Conservation (phyloP, 192 early-diverging fungal genomes). For the Coemansia sp. region DNA sequence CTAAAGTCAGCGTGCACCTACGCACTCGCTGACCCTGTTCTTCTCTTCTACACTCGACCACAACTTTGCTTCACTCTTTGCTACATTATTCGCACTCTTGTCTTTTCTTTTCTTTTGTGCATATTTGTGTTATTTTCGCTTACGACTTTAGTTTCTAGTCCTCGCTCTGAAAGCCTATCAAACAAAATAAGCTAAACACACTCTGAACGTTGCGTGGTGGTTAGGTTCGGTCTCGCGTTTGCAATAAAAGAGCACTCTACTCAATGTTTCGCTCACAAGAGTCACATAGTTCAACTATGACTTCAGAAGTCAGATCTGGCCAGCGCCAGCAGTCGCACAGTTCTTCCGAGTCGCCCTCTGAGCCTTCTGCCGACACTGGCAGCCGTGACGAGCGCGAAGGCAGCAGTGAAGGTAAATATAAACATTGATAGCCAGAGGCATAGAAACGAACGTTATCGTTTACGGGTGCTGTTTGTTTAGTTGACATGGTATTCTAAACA, state of each 20-base stretch:
- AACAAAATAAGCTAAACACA: too few relatives aligned
- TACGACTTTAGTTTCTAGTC: not conserved
- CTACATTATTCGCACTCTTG: not conserved
- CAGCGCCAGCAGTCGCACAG: constrained; percentile 13
- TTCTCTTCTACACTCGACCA: not conserved
- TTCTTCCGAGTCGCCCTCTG: constrained; percentile 2
- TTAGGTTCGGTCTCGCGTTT: not conserved
- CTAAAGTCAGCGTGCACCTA: constrained; percentile 2
- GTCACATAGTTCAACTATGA: constrained; percentile 11
- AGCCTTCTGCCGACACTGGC: constrained; percentile 10
- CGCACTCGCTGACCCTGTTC: constrained; percentile 14
- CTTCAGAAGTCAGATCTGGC: constrained; percentile 12
- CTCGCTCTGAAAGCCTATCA: too few relatives aligned
- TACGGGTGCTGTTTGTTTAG: not conserved
- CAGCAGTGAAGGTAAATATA: constrained; percentile 41
- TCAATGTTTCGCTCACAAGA: constrained; percentile 26
- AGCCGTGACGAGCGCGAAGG: constrained; percentile 14
- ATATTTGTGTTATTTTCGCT: not conserved
- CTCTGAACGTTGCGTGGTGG: not conserved
- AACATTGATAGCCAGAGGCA: not conserved
- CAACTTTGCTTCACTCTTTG: not conserved
- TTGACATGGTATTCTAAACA: constrained; percentile 4
- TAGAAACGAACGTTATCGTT: not conserved
- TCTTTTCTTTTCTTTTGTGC: not conserved
- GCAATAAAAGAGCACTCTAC: not conserved